phyloP scores from a whole-genome alignment of 164 flowering plant genomes.

The Akebia trifoliata region DNA sequence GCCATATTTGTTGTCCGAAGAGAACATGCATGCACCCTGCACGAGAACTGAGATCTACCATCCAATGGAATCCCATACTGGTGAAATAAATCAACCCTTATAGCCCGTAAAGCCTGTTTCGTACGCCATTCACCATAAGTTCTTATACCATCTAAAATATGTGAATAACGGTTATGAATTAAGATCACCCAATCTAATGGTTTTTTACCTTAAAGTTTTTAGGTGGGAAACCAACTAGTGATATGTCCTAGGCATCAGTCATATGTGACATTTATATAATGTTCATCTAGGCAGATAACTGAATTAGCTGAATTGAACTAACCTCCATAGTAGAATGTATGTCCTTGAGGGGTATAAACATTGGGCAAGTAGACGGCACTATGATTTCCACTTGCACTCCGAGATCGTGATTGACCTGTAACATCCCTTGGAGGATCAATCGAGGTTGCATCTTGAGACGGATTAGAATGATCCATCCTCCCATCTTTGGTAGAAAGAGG shows the following conservation, averaged over 20 bases:
- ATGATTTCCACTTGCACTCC: constrained; percentile 37
- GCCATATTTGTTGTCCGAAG: background rate
- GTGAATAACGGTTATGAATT: no score
- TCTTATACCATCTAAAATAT: no score
- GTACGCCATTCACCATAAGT: no score
- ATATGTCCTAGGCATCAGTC: background rate
- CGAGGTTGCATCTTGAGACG: constrained; percentile 43
- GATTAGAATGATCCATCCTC: constrained; percentile 40
- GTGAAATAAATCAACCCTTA: no score
- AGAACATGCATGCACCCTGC: background rate
- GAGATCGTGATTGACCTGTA: constrained; percentile 33
- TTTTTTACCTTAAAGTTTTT: background rate
- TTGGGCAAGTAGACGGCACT: constrained; percentile 35
- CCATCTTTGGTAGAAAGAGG: constrained; percentile 44
- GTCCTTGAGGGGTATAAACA: constrained; percentile 63
- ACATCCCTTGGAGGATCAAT: constrained; percentile 37
- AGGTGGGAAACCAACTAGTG: background rate
- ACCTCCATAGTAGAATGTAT: constrained; percentile 63
- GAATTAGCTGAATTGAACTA: no score
- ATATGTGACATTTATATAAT: background rate
- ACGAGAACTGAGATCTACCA: background rate
- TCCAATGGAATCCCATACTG: no score
- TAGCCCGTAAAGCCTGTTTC: no score
- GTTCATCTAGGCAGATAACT: no score
- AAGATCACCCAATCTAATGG: background rate